Evolutionary conservation across 495 filamentous ascomycete species (phyloP).

Genomic region (Daldinia vernicosa): DNA sequence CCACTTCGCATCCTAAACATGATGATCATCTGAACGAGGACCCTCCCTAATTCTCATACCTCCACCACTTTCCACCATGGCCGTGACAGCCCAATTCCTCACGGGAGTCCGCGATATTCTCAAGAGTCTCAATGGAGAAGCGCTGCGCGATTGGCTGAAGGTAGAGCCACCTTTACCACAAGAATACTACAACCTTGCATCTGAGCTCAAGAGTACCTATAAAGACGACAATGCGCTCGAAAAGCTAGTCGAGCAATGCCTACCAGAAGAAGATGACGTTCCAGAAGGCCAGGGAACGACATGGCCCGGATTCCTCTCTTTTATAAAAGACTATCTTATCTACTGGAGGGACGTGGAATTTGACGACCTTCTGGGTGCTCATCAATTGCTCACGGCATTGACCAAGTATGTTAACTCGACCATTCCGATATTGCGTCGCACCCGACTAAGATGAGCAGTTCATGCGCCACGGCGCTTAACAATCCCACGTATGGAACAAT

Average conservation of each 20-base stretch:
- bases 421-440: neutral
- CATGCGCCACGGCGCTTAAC: conserved; percentile 81
- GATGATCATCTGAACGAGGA: conserved; percentile 19
- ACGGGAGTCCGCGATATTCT: conserved; percentile 52
- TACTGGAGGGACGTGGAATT: conserved; percentile 83
- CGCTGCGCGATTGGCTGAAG: conserved; percentile 55
- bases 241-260: conserved; percentile 65
- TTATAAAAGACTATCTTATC: conserved; percentile 79
- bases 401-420: conserved; percentile 65
- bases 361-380: conserved; percentile 75
- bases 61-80: conserved; percentile 44
- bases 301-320: conserved; percentile 78
- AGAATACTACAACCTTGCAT: conserved; percentile 72
- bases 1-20: conserved; percentile 4
- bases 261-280: conserved; percentile 59
- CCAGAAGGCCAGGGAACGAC: conserved; percentile 63
- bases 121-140: conserved; percentile 49
- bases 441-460: conserved; percentile 53
- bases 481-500: conserved; percentile 80
- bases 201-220: conserved; percentile 68
- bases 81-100: conserved; percentile 53
- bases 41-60: neutral
- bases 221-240: conserved; percentile 64
- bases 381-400: conserved; percentile 74
- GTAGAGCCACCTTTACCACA: conserved; percentile 59